Evolutionary conservation across 306 rosid species (phyloP).

Genomic region (Biancaea sappan): DNA sequence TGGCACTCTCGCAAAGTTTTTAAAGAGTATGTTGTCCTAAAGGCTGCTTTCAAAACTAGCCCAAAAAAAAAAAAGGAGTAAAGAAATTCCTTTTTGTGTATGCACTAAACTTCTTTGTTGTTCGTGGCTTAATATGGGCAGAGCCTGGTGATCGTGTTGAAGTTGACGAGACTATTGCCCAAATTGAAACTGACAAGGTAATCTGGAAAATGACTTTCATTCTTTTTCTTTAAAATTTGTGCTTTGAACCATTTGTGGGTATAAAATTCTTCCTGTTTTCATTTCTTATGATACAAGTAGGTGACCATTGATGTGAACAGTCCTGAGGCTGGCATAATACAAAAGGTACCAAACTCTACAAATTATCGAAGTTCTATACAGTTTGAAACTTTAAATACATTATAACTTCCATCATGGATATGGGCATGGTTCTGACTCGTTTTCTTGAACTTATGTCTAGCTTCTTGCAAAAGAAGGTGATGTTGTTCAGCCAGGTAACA

Average conservation of each 20-base stretch:
- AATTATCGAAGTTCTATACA: not conserved
- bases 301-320: slow-evolving; percentile 72
- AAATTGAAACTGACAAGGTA: slow-evolving; percentile 73
- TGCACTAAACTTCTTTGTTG: slow-evolving; percentile 26
- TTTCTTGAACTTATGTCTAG: slow-evolving; percentile 33
- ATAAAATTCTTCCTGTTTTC: slow-evolving; percentile 1
- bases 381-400: slow-evolving; percentile 1
- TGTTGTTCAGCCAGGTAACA: slow-evolving; percentile 62
- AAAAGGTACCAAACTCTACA: slow-evolving; percentile 39
- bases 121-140: slow-evolving; percentile 37
- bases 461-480: slow-evolving; percentile 64
- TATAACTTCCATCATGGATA: not conserved
- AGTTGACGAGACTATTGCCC: slow-evolving; percentile 65
- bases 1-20: slow-evolving; percentile 61
- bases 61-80: not conserved
- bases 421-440: not conserved
- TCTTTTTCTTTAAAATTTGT: not conserved
- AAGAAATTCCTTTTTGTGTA: not conserved
- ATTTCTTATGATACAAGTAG: slow-evolving; percentile 34
- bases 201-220: not conserved
- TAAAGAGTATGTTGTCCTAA: slow-evolving; percentile 52
- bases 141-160: slow-evolving; percentile 65
- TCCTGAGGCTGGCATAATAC: slow-evolving; percentile 60
- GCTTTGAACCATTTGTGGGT: not conserved
- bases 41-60: not conserved